Percentiles rank a stretch among this genome's conserved stretches.
Evolutionary conservation across 345 rosid species (phyloP).

Genomic region (Corymbia maculata): DNA sequence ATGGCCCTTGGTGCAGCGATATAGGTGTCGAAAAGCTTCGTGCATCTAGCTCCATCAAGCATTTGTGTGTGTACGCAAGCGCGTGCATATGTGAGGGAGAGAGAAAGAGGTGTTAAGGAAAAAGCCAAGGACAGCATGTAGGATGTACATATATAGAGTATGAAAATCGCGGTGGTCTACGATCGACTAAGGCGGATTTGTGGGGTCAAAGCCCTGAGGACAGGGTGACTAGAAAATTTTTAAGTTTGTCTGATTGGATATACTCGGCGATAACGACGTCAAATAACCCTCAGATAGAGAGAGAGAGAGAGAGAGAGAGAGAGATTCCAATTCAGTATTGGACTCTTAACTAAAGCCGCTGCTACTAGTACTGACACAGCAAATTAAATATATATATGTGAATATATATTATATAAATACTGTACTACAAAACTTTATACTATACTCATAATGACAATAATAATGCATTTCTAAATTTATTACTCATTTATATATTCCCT

Average conservation of each 20-base stretch:
- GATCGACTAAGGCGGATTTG: conserved; percentile 14
- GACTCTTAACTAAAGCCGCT: not conserved
- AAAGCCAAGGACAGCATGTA: not conserved
- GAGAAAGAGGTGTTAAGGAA: not conserved
- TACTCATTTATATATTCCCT: not conserved
- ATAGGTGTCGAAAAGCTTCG: not conserved
- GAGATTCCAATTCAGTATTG: conserved; percentile 28
- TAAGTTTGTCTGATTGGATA: conserved; percentile 23
- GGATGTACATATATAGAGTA: not conserved
- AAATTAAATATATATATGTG: not conserved
- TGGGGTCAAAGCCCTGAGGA: conserved; percentile 33
- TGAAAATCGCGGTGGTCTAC: not conserved
- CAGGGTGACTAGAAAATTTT: not conserved
- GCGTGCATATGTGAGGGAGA: not conserved
- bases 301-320: not conserved
- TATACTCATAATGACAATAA: not conserved
- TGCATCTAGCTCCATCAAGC: not conserved
- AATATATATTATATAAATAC: not conserved
- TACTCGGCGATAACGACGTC: conserved; percentile 25
- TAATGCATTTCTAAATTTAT: not conserved
- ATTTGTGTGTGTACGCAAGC: not conserved
- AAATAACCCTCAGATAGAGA: conserved; percentile 13
- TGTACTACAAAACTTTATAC: not conserved
- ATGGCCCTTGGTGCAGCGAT: not conserved
- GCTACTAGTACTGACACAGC: not conserved